These are phyloP conservation scores for Colletotrichum endophyticum DNA, from an alignment of 2,329 filamentous ascomycete genomes.

Conservation along the genomic window DNA sequence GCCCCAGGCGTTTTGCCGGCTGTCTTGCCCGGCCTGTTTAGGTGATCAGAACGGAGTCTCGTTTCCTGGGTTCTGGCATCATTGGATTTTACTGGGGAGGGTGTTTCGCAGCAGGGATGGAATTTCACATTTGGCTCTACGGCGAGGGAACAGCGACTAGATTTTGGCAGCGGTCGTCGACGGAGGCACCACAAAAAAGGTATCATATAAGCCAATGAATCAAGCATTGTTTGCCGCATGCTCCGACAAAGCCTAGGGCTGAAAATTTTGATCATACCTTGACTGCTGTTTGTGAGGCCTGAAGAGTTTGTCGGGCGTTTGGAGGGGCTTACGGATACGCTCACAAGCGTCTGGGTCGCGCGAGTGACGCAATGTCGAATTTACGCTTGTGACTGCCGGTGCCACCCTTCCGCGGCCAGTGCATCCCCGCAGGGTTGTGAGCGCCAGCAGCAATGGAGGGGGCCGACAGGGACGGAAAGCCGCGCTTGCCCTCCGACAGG, in stretches of 20 bases:
- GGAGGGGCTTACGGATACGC: neutral
- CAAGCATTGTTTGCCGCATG: neutral
- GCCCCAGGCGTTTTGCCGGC: conserved; percentile 21
- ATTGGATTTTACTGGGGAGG: conserved; percentile 18
- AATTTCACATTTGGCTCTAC: neutral
- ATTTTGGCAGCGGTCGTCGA: neutral
- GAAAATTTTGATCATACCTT: neutral
- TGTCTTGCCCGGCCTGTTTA: conserved; percentile 11
- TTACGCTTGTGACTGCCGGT: neutral
- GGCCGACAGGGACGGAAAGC: neutral
- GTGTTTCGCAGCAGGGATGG: neutral
- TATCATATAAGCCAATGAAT: conserved; percentile 6
- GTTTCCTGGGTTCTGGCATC: conserved; percentile 10
- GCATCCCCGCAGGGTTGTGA: neutral
- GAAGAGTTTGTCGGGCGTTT: neutral
- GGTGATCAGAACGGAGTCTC: conserved; percentile 11
- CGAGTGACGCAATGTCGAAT: conserved; percentile 7
- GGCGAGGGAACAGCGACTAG: neutral
- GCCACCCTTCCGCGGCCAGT: neutral
- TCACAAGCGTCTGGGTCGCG: neutral
- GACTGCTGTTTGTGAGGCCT: neutral
- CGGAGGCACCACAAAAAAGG: neutral
- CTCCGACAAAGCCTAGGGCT: neutral
- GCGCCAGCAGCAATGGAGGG: neutral
- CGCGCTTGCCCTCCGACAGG: neutral